Evolutionary conservation across 768 basidiomycete species (phyloP).

Genomic region (Hygrophorus russula): DNA sequence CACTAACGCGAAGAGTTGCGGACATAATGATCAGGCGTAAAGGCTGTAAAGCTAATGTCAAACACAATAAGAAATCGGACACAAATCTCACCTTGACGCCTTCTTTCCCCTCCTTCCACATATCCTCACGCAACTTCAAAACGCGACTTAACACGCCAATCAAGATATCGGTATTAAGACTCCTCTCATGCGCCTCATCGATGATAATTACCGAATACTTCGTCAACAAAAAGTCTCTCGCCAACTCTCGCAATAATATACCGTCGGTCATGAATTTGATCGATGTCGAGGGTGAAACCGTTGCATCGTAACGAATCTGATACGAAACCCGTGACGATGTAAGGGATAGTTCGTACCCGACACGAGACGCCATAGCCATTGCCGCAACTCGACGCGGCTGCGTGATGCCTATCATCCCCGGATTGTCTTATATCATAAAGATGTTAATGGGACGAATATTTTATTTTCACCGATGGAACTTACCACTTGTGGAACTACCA

Average conservation of each 20-base stretch:
- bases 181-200: constrained; percentile 96
- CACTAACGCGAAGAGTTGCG: constrained; percentile 86
- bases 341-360: constrained; percentile 86
- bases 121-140: constrained; percentile 74
- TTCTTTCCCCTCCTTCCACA: constrained; percentile 75
- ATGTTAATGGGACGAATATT: neutral
- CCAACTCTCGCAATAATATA: constrained; percentile 86
- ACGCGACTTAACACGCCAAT: constrained; percentile 96
- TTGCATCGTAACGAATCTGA: constrained; percentile 96
- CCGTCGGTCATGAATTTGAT: constrained; percentile 99
- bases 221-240: constrained; percentile 84
- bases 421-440: constrained; percentile 56
- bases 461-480: constrained; percentile 11
- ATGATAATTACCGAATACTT: constrained; percentile 94
- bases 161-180: constrained; percentile 95
- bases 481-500: constrained; percentile 74
- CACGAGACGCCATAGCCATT: constrained; percentile 89
- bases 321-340: constrained; percentile 79
- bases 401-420: constrained; percentile 96
- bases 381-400: constrained; percentile 97
- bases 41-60: constrained; percentile 35
- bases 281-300: constrained; percentile 76
- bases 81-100: constrained; percentile 47
- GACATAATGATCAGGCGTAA: constrained; percentile 97
- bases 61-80: neutral